These are phyloP conservation scores for Scheffersomyces stipitis DNA, from an alignment of 805 yeast species.

Conservation along the genomic window DNA sequence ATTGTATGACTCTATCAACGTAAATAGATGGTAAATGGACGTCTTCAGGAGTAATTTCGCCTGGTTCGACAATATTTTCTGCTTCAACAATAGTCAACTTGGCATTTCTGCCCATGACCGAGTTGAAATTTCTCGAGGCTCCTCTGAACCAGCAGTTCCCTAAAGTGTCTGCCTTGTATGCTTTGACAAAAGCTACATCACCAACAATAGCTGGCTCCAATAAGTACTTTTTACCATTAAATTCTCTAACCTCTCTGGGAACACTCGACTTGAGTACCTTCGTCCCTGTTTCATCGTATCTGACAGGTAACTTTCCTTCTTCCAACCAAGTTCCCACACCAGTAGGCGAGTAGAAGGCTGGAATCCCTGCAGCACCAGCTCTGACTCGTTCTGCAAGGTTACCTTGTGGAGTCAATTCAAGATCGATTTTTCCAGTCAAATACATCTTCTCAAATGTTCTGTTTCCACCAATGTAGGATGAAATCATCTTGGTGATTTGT, in stretches of 20 bases:
- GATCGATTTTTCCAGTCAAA: conserved; percentile 42
- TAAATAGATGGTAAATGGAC: conserved; percentile 49
- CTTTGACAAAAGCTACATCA: conserved; percentile 51
- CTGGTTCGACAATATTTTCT: conserved; percentile 48
- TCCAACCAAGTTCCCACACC: conserved; percentile 55
- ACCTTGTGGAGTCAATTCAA: conserved; percentile 53
- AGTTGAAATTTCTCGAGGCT: conserved; percentile 47
- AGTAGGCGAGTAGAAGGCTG: conserved; percentile 50
- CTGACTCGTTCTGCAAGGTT: conserved; percentile 49
- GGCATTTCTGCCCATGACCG: conserved; percentile 46
- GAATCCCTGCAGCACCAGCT: conserved; percentile 50
- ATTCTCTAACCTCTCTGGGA: conserved; percentile 44
- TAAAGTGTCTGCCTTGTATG: conserved; percentile 46
- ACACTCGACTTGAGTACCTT: conserved; percentile 32
- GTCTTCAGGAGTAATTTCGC: conserved; percentile 43
- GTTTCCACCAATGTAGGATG: conserved; percentile 48
- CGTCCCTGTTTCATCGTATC: conserved; percentile 34
- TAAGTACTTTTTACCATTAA: conserved; percentile 42
- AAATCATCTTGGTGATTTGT: conserved; percentile 45
- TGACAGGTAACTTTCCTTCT: conserved; percentile 46
- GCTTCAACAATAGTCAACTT: conserved; percentile 50
- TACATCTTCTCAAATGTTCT: conserved; percentile 40
- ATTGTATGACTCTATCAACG: conserved; percentile 39
- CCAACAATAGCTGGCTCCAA: conserved; percentile 45
- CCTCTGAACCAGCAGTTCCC: conserved; percentile 51